Percentiles rank a stretch among this genome's conserved stretches.
These are phyloP conservation scores for Microthyrium microscopicum DNA, from an alignment of 2,329 filamentous ascomycete genomes.

Conservation along the genomic window DNA sequence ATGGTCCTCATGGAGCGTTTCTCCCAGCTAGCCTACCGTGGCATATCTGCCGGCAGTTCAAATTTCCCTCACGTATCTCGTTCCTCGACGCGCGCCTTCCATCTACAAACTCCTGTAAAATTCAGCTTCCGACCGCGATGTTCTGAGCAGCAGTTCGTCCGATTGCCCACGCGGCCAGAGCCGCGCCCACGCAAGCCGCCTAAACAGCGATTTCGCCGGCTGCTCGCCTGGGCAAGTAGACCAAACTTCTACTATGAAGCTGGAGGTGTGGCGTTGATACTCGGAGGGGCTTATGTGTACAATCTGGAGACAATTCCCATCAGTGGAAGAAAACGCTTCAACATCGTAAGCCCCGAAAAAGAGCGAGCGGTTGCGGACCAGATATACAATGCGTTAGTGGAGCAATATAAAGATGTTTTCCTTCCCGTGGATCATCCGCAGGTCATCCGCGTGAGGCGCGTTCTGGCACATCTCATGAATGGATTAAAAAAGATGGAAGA, in stretches of 20 bases:
- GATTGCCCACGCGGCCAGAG: too few relatives aligned
- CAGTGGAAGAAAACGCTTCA: constrained; percentile 57
- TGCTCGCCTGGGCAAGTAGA: constrained; percentile 26
- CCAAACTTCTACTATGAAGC: constrained; percentile 32
- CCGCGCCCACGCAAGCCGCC: neutral
- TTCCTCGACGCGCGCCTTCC: too few relatives aligned
- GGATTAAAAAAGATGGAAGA: constrained; percentile 39
- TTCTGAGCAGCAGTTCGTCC: too few relatives aligned
- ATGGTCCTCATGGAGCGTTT: too few relatives aligned
- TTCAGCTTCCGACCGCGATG: too few relatives aligned
- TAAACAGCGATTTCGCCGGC: constrained; percentile 16
- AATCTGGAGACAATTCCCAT: constrained; percentile 52
- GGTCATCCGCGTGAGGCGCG: constrained; percentile 16
- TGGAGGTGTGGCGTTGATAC: constrained; percentile 23
- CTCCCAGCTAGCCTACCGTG: too few relatives aligned
- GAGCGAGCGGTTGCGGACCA: constrained; percentile 33
- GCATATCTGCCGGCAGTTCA: too few relatives aligned
- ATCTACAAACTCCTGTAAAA: too few relatives aligned
- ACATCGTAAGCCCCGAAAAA: constrained; percentile 40
- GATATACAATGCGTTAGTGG: neutral
- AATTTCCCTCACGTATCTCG: too few relatives aligned
- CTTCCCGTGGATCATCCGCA: constrained; percentile 1
- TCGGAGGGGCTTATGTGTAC: constrained; percentile 43
- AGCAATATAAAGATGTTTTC: constrained; percentile 3
- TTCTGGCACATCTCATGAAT: constrained; percentile 43